These are phyloP conservation scores for Phytopythium oedochilum DNA, from an alignment of 352 stramenopile genomes.

Conservation along the genomic window DNA sequence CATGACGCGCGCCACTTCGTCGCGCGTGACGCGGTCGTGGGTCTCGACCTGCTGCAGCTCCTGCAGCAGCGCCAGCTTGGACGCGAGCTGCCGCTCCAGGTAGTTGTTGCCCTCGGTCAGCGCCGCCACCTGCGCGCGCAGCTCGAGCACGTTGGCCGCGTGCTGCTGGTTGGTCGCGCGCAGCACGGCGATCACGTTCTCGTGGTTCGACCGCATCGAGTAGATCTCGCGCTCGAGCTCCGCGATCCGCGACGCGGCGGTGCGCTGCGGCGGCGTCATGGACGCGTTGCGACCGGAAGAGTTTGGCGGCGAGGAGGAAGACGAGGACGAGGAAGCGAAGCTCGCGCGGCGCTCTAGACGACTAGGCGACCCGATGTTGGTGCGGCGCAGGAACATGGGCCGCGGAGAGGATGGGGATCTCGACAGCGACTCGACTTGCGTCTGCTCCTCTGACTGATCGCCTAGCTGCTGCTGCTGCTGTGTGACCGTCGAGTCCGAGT, in stretches of 20 bases:
- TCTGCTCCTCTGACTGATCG: slow-evolving; percentile 12
- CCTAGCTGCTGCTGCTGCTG: slow-evolving; percentile 3
- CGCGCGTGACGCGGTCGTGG: slow-evolving; percentile 21
- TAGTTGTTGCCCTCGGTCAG: slow-evolving; percentile 55
- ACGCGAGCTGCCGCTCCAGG: slow-evolving; percentile 52
- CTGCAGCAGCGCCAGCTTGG: slow-evolving; percentile 48
- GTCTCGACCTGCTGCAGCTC: slow-evolving; percentile 43
- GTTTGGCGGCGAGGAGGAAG: neutral
- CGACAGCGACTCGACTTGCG: slow-evolving; percentile 27
- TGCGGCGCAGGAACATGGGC: slow-evolving; percentile 36
- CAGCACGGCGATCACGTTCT: slow-evolving; percentile 64
- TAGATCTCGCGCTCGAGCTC: slow-evolving; percentile 64
- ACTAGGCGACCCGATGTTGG: slow-evolving; percentile 24
- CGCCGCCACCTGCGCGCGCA: slow-evolving; percentile 53
- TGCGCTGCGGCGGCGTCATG: slow-evolving; percentile 5
- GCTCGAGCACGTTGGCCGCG: slow-evolving; percentile 54
- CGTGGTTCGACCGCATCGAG: slow-evolving; percentile 57
- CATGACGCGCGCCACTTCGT: slow-evolving; percentile 40
- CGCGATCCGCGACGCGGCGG: slow-evolving; percentile 21
- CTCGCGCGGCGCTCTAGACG: slow-evolving; percentile 29
- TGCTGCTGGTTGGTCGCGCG: slow-evolving; percentile 70
- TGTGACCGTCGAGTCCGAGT: neutral
- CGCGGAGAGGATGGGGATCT: slow-evolving; percentile 8
- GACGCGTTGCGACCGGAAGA: slow-evolving; percentile 10
- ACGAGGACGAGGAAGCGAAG: slow-evolving; percentile 17